Base-by-base conservation (phyloP, 148 eudicot genomes). In the Drosera capensis region DNA sequence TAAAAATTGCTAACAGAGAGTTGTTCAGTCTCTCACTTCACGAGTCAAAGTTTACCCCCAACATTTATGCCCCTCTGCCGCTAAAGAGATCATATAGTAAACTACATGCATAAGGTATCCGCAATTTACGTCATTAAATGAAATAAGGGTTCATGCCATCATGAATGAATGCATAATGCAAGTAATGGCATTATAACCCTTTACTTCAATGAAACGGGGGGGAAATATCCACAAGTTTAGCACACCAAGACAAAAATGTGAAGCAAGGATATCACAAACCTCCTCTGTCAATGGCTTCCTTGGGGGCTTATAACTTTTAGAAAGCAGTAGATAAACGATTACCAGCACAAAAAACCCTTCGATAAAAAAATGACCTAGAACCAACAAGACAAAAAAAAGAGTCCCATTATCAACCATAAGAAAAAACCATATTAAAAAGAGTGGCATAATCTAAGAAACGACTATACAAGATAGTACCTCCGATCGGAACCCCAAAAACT, bases 241-340 rank as follows among this genome's bases (percentile, higher is more conserved):
- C n/a, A 11, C 38, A 2, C 38, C 6, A 0, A 51, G 7, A 51
- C 16, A 3, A 5, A 7, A 6, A 23, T 15, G 16, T 11, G 16
- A 36, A 14, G 43, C 29, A 20, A 30, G n/a, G 26, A 34, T 6
- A 7, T 8, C 29, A 56, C 58, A 37, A 49, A 90, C 99, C 99
- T 81, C 78, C 48, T 78, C 56, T 17, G 95, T 73, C 60, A 90
- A 60, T 23, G 99, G 99, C 43, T 82, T 73, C 63, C 85, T 90
- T 18, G 99, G 99, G 44, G 99, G 95, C 52, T 77, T 86, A 50
- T 90, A 90, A 85, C 99, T 90, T 57, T 90, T 90, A 42, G 80
- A 95, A 26, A 85, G 69, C 2, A 90, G 52, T 18, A 90, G 58
- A 59, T 73, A 78, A 48, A 90, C 55, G 42, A 85, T 90, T 36